Conservation (phyloP, 768 basidiomycete species). For the Pulveroboletus sp. region DNA sequence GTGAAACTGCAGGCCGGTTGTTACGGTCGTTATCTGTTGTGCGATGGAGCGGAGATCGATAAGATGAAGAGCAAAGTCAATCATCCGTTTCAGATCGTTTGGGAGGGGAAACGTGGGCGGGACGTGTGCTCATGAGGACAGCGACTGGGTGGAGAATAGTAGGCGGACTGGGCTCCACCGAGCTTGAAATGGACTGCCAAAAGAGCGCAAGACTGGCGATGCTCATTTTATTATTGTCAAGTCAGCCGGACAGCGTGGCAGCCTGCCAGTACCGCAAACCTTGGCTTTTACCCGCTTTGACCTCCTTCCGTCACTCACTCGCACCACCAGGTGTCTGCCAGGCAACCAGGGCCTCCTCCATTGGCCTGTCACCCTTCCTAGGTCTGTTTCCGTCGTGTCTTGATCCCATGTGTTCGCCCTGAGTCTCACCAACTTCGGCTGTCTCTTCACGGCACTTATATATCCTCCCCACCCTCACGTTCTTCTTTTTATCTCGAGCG, state of each 20-base stretch:
- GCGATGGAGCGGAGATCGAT: constrained; percentile 12
- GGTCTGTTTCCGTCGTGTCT: constrained; percentile 25
- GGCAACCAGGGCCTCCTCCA: constrained; percentile 24
- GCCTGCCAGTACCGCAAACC: constrained; percentile 22
- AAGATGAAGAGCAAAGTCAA: constrained; percentile 15
- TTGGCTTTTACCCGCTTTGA: constrained; percentile 20
- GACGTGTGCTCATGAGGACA: too few species aligned
- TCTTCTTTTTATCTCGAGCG: constrained; percentile 11
- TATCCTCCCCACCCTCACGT: constrained; percentile 21
- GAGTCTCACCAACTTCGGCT: constrained; percentile 29
- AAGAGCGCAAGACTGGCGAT: constrained; percentile 23
- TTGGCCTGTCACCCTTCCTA: constrained; percentile 2
- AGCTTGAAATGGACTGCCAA: constrained; percentile 18
- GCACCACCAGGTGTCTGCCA: constrained; percentile 26
- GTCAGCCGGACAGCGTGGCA: constrained; percentile 30
- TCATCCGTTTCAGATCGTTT: constrained; percentile 1
- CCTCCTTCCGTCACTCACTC: constrained; percentile 19
- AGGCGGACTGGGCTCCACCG: constrained; percentile 2
- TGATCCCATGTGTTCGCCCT: constrained; percentile 30
- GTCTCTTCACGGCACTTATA: constrained; percentile 27
- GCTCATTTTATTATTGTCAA: constrained; percentile 14
- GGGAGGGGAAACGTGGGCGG: not conserved
- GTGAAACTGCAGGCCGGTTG: too few species aligned
- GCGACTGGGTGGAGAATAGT: not conserved
- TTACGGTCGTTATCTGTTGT: not conserved